Percentiles rank a stretch among this genome's conserved stretches.
phyloP scores from a whole-genome alignment of 2,329 filamentous ascomycete species.

The Coniochaeta sp. region DNA sequence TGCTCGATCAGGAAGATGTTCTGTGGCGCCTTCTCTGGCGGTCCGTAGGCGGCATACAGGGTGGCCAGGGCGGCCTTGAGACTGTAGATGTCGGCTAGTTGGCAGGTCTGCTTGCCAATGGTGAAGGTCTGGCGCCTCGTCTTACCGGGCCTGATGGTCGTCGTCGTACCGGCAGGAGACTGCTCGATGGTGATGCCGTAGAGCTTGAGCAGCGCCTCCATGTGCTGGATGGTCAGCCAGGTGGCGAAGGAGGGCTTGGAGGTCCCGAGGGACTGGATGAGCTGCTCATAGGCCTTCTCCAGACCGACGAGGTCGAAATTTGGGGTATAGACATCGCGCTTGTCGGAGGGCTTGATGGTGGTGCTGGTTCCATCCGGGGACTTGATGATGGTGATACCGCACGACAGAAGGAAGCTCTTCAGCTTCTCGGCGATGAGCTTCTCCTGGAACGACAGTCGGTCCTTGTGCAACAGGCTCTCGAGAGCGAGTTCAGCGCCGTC shows the following conservation, averaged over 20 bases:
- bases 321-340: constrained; percentile 16
- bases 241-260: constrained; percentile 9
- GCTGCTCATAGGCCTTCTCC: constrained; percentile 11
- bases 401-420: constrained; percentile 19
- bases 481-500: constrained; percentile 49
- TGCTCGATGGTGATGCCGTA: constrained; percentile 27
- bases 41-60: constrained; percentile 15
- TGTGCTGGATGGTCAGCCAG: constrained; percentile 8
- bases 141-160: constrained; percentile 17
- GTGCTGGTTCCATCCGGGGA: constrained; percentile 26
- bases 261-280: constrained; percentile 10
- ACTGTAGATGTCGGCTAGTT: constrained; percentile 12
- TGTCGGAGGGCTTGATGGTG: constrained; percentile 19
- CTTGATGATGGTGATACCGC: constrained; percentile 25
- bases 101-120: constrained; percentile 12
- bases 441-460: constrained; percentile 10
- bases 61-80: constrained; percentile 14
- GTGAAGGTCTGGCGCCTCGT: constrained; percentile 11
- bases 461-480: constrained; percentile 12
- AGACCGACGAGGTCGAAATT: constrained; percentile 14
- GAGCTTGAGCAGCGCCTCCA: constrained; percentile 18
- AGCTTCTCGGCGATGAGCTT: constrained; percentile 11
- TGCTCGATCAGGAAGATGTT: constrained; percentile 19
- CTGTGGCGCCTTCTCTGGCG: constrained; percentile 9
- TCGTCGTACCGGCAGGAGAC: constrained; percentile 24